Evolutionary conservation across 2,329 filamentous ascomycete genomes (phyloP).

Genomic region (Trichoderma arundinaceum): DNA sequence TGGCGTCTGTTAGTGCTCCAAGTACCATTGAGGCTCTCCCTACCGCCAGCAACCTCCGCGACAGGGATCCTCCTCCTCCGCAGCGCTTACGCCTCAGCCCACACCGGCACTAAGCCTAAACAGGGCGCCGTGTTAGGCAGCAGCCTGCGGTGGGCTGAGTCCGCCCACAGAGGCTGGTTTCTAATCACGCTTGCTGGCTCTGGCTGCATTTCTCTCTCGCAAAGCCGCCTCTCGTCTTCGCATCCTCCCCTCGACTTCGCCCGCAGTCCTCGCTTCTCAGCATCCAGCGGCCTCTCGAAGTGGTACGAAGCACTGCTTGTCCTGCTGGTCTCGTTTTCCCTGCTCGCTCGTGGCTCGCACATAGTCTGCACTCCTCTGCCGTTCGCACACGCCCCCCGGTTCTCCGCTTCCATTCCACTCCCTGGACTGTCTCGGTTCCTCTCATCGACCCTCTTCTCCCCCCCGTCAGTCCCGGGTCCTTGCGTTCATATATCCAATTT

Average conservation of each 20-base stretch:
- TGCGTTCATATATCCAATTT: conserved; percentile 31
- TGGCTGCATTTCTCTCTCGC: conserved; percentile 23
- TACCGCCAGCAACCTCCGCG: conserved; percentile 8
- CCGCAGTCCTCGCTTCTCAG: background rate
- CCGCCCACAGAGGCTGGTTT: conserved; percentile 29
- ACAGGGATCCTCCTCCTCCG: conserved; percentile 34
- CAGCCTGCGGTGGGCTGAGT: conserved; percentile 36
- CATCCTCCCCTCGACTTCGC: conserved; percentile 1
- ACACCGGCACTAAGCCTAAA: conserved; percentile 33
- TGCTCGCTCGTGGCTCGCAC: background rate
- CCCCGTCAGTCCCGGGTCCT: conserved; percentile 28
- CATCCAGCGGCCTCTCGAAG: background rate
- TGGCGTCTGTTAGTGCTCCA: conserved; percentile 27
- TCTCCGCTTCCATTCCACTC: conserved; percentile 24
- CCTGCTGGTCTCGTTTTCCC: background rate
- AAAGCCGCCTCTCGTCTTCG: conserved; percentile 19
- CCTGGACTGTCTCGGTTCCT: conserved; percentile 18
- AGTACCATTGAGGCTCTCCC: conserved; percentile 19
- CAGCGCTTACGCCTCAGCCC: conserved; percentile 33
- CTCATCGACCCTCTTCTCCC: conserved; percentile 8
- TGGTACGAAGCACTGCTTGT: background rate
- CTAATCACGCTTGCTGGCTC: conserved; percentile 33
- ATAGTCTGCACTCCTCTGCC: background rate
- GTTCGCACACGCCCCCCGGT: conserved; percentile 18
- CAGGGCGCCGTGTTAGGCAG: conserved; percentile 35